Base-by-base conservation (phyloP, 73 alveolate genomes). In the Breviolum minutum region DNA sequence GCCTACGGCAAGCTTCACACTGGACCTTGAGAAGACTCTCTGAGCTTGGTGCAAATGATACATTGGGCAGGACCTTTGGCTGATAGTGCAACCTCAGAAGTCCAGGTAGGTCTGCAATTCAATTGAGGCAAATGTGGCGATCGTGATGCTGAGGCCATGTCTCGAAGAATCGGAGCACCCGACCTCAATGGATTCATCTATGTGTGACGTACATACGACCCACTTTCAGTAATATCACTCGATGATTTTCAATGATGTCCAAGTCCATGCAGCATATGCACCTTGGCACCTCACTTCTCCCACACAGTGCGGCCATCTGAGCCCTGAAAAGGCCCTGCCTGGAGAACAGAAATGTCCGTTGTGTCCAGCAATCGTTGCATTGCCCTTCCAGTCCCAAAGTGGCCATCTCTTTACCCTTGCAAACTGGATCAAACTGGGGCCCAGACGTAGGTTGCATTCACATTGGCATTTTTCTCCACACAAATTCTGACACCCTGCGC, bases 401-500 rank as follows among this genome's bases (percentile, higher is more conserved):
- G 54, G 54, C 54, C 54, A 40, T 40, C 54, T 40, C 54, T 40
- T 40, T 40, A 3, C 54, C 54, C 54, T 22, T 7, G 13, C 27
- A 6, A 70, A 17, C 12, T 7, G 81, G 26, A 10, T 16, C 81
- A 26, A 26, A 80, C 96, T 90, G 87, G 29, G 96, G 74, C 87
- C 14, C 63, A 22, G 32, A 19, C 96, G 64, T 71, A 90, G 30
- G 84, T 73, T 27, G 77, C 96, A 24, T 90, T 90, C 86, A 90
- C 96, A 63, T 90, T 74, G 7, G 96, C 96, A 5, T 74, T 74
- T 87, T 60, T 32, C 87, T 90, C 86, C 27, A 90, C 76, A 22
- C 96, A 90, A 20, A 90, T 90, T 32, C 81, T 24, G 87, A 90
- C 96, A 19, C 96, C 96, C 96, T 90, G 96, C 24, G n/a, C 66